Percentiles rank a stretch among this genome's conserved stretches.
Evolutionary conservation across 73 alveolate species (phyloP).

Genomic region (Paramecium tetraurelia): DNA sequence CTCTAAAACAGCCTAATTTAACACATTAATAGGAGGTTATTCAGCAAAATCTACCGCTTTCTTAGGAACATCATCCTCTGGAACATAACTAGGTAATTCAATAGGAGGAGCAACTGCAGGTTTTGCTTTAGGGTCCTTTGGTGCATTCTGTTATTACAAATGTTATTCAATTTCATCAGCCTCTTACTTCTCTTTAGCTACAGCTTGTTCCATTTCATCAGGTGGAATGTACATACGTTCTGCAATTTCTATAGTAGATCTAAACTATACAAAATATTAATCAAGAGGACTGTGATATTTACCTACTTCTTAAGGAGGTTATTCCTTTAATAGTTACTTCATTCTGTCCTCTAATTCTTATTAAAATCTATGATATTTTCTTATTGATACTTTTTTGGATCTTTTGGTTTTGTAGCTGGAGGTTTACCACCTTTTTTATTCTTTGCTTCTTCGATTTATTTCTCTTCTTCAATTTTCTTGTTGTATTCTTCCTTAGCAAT

Average conservation of each 20-base stretch:
- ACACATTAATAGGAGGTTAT: constrained; percentile 52
- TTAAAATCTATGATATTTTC: not conserved
- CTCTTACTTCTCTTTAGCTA: not conserved
- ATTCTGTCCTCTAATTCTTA: constrained; percentile 56
- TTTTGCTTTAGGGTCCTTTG: constrained; percentile 61
- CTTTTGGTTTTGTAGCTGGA: constrained; percentile 52
- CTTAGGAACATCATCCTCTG: constrained; percentile 50
- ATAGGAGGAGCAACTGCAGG: constrained; percentile 53
- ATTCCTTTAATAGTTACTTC: constrained; percentile 37
- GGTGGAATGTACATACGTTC: constrained; percentile 14
- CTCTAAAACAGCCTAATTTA: constrained; percentile 22
- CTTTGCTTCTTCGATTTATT: constrained; percentile 47
- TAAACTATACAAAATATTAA: constrained; percentile 1
- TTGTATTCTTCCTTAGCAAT: constrained; percentile 58
- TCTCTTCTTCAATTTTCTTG: constrained; percentile 57
- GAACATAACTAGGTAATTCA: constrained; percentile 49
- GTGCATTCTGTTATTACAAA: constrained; percentile 15
- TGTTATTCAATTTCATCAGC: constrained; percentile 5
- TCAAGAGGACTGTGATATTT: constrained; percentile 8
- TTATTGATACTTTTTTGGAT: constrained; percentile 45
- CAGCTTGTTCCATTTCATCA: constrained; percentile 5
- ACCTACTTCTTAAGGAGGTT: not conserved
- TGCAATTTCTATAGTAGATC: constrained; percentile 14
- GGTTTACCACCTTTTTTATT: constrained; percentile 54
- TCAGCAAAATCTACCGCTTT: constrained; percentile 45